Evolutionary conservation across 2,329 filamentous ascomycete species (phyloP), one percentile per base, ranked within the genome.

Genomic region (Aspergillus ustus): DNA sequence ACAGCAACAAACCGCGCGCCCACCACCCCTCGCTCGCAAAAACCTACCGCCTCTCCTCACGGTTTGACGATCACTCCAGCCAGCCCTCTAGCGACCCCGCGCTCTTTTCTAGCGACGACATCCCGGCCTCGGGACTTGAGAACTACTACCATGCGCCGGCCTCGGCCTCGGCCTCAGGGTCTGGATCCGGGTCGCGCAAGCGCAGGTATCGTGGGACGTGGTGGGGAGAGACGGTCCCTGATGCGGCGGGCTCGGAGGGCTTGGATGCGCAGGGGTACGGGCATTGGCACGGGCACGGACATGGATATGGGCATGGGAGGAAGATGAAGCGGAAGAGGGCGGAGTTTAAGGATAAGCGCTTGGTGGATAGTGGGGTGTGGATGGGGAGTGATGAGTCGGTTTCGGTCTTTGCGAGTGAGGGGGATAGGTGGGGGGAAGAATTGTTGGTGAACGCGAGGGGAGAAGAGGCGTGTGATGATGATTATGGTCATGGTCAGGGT

Each of bases 91-190:
- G 74, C 56, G 80, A 82, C 54, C 78, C 79, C 0, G 79, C 80
- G 1, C 67, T 82, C 1, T 82, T 82, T 68, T 82, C 80, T 0
- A 81, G 79, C 60, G 80, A 82, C 57, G 80, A 82, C 55, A 75
- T 79, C 52, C 77, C 79, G 13, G 78, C 75, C 0, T 80, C 79
- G 0, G 78, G 78, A 0, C 63, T 80, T 15, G 80, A 82, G 66
- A 80, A 81, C 55, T 82, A 81, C 55, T 82, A 80, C 63, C 62
- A 75, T 63, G 68, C 70, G 15, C 61, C 69, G 4, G 65, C 63
- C 7, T 31, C 66, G 11, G 49, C 29, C 11, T 61, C 59, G 1
- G 49, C 29, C 11, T 61, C 59, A 1, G 68, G 9, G 4, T 13
- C 34, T 5, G 34, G 34, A 13, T 13, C 34, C 5, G 11, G 64